A percentile compares a stretch with the other conserved stretches of the same genome.
Evolutionary conservation across 768 basidiomycete species (phyloP).

Genomic region (Boletus eberwhitei): DNA sequence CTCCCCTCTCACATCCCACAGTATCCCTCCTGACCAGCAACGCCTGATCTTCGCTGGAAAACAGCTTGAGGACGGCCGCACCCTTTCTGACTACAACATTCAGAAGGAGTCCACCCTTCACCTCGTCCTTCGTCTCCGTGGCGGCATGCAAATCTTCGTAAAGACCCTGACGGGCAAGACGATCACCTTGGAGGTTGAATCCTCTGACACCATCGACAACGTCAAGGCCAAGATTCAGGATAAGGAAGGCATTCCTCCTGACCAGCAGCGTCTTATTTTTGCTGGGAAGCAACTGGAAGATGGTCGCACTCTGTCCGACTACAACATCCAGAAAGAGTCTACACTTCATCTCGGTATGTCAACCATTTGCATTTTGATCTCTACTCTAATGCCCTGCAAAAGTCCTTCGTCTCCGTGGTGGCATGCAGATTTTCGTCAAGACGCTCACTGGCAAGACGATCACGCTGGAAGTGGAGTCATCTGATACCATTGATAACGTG

Average conservation of each 20-base stretch:
- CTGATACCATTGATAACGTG: conserved; percentile 91
- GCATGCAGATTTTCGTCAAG: conserved; percentile 92
- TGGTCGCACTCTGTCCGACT: conserved; percentile 85
- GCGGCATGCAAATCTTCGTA: conserved; percentile 85
- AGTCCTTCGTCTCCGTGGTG: conserved; percentile 83
- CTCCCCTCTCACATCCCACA: conserved; percentile 2
- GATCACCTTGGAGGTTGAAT: conserved; percentile 87
- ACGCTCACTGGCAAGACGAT: conserved; percentile 90
- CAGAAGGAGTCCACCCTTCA: conserved; percentile 96
- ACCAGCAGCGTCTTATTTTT: conserved; percentile 88
- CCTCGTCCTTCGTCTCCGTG: conserved; percentile 83
- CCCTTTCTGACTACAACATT: conserved; percentile 86
- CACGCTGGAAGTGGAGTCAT: conserved; percentile 89
- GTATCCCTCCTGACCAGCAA: conserved; percentile 86
- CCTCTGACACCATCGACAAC: conserved; percentile 83
- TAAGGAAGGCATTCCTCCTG: conserved; percentile 86
- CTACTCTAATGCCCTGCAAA: background rate
- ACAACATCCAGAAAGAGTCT: conserved; percentile 89
- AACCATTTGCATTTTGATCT: fast-evolving
- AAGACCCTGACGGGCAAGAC: conserved; percentile 88
- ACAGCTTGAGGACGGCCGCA: conserved; percentile 93
- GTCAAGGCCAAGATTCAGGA: conserved; percentile 93
- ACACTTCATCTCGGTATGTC: conserved; percentile 50
- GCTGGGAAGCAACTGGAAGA: conserved; percentile 93
- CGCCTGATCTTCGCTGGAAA: conserved; percentile 97